phyloP scores from a whole-genome alignment of 352 stramenopile species.

The Aphanomyces astaci region DNA sequence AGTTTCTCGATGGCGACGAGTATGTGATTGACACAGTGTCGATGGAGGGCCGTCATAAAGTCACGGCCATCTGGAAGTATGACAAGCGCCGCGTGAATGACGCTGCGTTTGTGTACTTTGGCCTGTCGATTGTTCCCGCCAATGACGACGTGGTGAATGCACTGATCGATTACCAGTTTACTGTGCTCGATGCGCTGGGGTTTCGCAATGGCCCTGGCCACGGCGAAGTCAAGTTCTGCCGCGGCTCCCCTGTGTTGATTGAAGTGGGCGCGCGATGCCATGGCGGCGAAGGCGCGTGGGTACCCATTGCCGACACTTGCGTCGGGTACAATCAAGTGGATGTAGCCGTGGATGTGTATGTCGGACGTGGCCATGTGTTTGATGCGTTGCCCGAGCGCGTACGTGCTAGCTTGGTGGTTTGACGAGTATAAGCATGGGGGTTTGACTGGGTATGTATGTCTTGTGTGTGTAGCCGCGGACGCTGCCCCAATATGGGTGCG shows the following conservation, averaged over 20 bases:
- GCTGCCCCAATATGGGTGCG: constrained; percentile 80
- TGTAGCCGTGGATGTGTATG: constrained; percentile 76
- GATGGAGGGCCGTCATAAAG: constrained; percentile 92
- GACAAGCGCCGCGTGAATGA: constrained; percentile 94
- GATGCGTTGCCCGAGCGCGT: constrained; percentile 47
- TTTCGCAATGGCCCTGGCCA: constrained; percentile 69
- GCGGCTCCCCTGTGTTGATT: constrained; percentile 85
- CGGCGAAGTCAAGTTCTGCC: constrained; percentile 81
- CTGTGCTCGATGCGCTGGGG: constrained; percentile 65
- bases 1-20: constrained; percentile 92
- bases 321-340: constrained; percentile 93
- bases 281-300: constrained; percentile 91
- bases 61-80: constrained; percentile 96
- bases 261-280: constrained; percentile 95
- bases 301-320: constrained; percentile 85
- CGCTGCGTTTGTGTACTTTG: constrained; percentile 93
- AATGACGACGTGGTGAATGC: constrained; percentile 52
- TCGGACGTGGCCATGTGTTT: constrained; percentile 44
- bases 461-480: constrained; percentile 36
- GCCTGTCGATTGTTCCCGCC: constrained; percentile 62
- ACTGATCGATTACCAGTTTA: constrained; percentile 79
- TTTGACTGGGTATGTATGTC: background rate
- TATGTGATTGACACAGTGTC: constrained; percentile 94
- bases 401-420: constrained; percentile 20
- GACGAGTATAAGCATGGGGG: background rate